Conservation (phyloP, 345 rosid species). For the Alliaria petiolata region DNA sequence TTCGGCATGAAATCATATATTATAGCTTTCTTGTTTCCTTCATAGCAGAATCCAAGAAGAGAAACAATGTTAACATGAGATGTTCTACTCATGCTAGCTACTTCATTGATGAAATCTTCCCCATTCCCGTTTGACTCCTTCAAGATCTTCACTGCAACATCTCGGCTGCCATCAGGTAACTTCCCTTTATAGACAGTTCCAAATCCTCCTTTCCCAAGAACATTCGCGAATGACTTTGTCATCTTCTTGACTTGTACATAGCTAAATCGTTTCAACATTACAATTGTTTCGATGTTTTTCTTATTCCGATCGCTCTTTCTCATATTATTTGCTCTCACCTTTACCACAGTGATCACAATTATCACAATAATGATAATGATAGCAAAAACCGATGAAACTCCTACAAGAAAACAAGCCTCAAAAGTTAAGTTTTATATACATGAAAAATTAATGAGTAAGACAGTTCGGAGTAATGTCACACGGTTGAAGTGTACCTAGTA, state of each 20-base stretch:
- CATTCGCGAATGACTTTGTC: slow-evolving; percentile 32
- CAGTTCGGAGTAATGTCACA: not conserved
- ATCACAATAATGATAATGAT: slow-evolving; percentile 4
- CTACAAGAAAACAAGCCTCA: slow-evolving; percentile 5
- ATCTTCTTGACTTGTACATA: slow-evolving; percentile 35
- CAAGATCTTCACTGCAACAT: slow-evolving; percentile 35
- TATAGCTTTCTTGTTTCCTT: slow-evolving; percentile 35
- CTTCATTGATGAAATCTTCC: slow-evolving; percentile 38
- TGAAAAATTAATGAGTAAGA: not conserved
- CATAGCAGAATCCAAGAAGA: slow-evolving; percentile 45
- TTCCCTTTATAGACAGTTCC: slow-evolving; percentile 27
- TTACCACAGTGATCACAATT: not conserved
- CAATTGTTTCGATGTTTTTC: slow-evolving; percentile 9
- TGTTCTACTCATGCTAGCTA: slow-evolving; percentile 36
- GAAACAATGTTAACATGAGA: slow-evolving; percentile 47
- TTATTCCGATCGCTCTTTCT: slow-evolving; percentile 7
- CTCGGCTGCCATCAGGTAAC: slow-evolving; percentile 19
- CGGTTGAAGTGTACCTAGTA: slow-evolving; percentile 15
- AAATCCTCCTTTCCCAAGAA: slow-evolving; percentile 37
- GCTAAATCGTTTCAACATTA: slow-evolving; percentile 20
- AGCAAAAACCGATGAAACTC: not conserved
- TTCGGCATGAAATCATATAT: slow-evolving; percentile 32
- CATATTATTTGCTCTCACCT: not conserved
- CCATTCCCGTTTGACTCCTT: slow-evolving; percentile 28
- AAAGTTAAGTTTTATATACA: not conserved